Evolutionary conservation across 352 stramenopile genomes (phyloP).

Genomic region (Phytophthora pseudosyringae): DNA sequence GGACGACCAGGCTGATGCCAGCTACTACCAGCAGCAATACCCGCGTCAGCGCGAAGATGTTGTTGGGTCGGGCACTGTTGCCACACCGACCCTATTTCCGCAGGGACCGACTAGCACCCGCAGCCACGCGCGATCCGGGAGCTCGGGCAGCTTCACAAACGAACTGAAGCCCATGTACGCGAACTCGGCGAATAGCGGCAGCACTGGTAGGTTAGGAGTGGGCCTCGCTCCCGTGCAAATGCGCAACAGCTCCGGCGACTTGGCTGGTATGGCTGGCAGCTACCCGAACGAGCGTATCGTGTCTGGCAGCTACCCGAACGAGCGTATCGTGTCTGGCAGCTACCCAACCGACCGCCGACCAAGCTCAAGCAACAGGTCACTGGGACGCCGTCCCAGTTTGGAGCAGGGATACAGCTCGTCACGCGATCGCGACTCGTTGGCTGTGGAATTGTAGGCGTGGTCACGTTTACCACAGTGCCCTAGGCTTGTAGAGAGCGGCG

Average conservation of each 20-base stretch:
- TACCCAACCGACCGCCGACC: conserved; percentile 31
- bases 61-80: conserved; percentile 11
- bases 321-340: conserved; percentile 32
- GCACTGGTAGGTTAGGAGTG: conserved; percentile 33
- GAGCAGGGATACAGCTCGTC: conserved; percentile 31
- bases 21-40: conserved; percentile 50
- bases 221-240: conserved; percentile 35
- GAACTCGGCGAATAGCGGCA: conserved; percentile 34
- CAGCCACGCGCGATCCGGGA: conserved; percentile 18
- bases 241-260: conserved; percentile 33
- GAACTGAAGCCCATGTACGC: conserved; percentile 40
- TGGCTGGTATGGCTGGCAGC: conserved; percentile 29
- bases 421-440: conserved; percentile 35
- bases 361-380: conserved; percentile 29
- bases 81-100: conserved; percentile 27
- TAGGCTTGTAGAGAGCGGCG: conserved; percentile 2
- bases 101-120: conserved; percentile 12
- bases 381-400: conserved; percentile 30
- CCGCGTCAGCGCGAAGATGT: conserved; percentile 18
- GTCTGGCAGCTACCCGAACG: conserved; percentile 33
- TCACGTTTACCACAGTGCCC: conserved; percentile 4
- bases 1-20: conserved; percentile 44
- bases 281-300: conserved; percentile 35
- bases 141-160: conserved; percentile 32
- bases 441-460: conserved; percentile 42